Conservation (phyloP, 495 filamentous ascomycete species). For the Penicillium maclennaniae region DNA sequence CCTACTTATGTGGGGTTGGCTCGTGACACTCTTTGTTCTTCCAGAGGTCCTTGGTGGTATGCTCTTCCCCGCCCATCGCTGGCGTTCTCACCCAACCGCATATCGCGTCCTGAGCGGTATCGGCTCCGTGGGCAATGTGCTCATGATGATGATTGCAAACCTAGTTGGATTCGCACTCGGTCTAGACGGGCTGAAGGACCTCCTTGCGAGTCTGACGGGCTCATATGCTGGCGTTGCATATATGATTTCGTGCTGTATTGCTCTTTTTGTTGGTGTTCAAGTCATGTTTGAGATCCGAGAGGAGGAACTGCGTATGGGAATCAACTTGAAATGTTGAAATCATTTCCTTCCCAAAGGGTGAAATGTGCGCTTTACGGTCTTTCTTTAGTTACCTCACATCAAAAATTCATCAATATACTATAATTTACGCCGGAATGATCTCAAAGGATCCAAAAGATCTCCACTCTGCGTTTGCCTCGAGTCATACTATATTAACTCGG, state of each 20-base stretch:
- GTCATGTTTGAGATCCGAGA: constrained; percentile 96
- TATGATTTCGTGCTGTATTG: constrained; percentile 60
- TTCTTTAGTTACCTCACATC: neutral
- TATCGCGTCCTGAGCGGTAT: constrained; percentile 80
- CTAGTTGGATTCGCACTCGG: constrained; percentile 93
- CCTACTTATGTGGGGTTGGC: constrained; percentile 94
- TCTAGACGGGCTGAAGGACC: constrained; percentile 74
- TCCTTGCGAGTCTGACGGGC: constrained; percentile 69
- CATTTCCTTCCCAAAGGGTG: neutral
- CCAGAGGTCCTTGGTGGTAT: constrained; percentile 72
- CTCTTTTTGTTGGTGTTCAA: constrained; percentile 81
- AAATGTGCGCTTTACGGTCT: neutral
- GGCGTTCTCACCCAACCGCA: constrained; percentile 58
- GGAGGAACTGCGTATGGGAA: constrained; percentile 73
- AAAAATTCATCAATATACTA: neutral
- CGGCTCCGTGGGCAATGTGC: constrained; percentile 80
- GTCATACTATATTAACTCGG: too few species aligned
- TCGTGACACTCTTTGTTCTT: constrained; percentile 87
- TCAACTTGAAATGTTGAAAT: constrained; percentile 76
- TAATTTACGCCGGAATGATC: neutral
- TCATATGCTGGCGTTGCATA: constrained; percentile 74
- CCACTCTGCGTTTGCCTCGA: too few species aligned
- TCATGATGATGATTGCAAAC: constrained; percentile 97
- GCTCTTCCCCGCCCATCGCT: constrained; percentile 68
- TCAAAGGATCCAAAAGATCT: too few species aligned